Evolutionary conservation across 148 eudicot species (phyloP).

Genomic region (Persicaria maculosa): DNA sequence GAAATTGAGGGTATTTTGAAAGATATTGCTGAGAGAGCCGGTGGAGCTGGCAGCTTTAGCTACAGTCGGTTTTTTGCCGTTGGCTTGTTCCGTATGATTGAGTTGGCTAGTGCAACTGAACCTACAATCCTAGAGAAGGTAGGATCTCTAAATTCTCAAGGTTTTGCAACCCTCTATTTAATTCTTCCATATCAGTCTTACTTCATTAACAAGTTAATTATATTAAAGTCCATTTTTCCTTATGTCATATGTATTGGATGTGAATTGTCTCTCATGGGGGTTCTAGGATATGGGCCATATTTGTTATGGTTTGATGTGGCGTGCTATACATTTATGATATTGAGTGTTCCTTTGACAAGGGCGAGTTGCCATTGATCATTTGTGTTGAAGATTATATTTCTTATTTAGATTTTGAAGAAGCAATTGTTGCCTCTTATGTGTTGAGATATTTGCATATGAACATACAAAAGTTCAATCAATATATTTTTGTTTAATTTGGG

Average conservation of each 20-base stretch:
- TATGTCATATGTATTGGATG: not conserved
- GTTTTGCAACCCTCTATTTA: not conserved
- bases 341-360: not conserved
- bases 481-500: not conserved
- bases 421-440: not conserved
- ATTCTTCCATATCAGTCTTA: not conserved
- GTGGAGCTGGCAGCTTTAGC: conserved; percentile 53
- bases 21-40: conserved; percentile 85
- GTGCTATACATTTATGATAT: not conserved
- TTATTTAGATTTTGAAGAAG: not conserved
- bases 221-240: not conserved
- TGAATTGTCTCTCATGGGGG: not conserved
- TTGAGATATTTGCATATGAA: not conserved
- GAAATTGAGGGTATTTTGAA: conserved; percentile 70
- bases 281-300: not conserved
- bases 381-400: not conserved
- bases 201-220: not conserved
- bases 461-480: not conserved
- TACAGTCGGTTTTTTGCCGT: conserved; percentile 95
- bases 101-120: conserved; percentile 80
- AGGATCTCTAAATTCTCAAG: conserved; percentile 13
- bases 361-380: not conserved
- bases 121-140: conserved; percentile 86
- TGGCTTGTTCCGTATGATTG: conserved; percentile 92
- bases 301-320: not conserved